Evolutionary conservation across 768 basidiomycete species (phyloP).

Genomic region (Phaffia australis): DNA sequence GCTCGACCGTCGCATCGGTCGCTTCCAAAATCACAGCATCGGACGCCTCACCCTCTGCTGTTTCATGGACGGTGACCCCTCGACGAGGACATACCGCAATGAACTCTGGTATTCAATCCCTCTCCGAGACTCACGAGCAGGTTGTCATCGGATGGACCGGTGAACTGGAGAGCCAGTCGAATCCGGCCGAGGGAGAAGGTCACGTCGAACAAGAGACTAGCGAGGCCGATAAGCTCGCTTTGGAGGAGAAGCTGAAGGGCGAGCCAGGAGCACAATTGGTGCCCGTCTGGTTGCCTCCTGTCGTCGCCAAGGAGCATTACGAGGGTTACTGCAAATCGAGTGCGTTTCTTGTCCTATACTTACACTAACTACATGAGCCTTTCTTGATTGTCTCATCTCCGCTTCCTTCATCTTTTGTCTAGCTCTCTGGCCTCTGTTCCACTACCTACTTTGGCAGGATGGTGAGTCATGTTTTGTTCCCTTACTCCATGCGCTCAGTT

Average conservation of each 20-base stretch:
- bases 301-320: constrained; percentile 84
- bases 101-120: constrained; percentile 80
- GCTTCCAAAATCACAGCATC: neutral
- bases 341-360: constrained; percentile 41
- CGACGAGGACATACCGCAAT: constrained; percentile 89
- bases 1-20: constrained; percentile 1
- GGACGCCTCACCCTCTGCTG: neutral
- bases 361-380: neutral
- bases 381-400: constrained; percentile 6
- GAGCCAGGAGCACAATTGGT: constrained; percentile 58
- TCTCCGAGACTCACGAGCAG: constrained; percentile 76
- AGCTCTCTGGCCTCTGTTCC: constrained; percentile 97
- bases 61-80: constrained; percentile 61
- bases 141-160: constrained; percentile 90
- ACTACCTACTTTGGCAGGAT: constrained; percentile 96
- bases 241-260: constrained; percentile 53
- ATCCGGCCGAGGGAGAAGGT: constrained; percentile 21
- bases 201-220: constrained; percentile 41
- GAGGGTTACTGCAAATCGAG: constrained; percentile 98
- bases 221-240: constrained; percentile 52
- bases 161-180: constrained; percentile 44
- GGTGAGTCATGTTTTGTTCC: neutral
- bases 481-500: neutral
- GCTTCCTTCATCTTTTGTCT: neutral
- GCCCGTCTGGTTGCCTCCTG: constrained; percentile 83